Evolutionary conservation across 176 grass and related monocot species (phyloP), one percentile per base, ranked within the genome.

Genomic region (Pharus latifolius): DNA sequence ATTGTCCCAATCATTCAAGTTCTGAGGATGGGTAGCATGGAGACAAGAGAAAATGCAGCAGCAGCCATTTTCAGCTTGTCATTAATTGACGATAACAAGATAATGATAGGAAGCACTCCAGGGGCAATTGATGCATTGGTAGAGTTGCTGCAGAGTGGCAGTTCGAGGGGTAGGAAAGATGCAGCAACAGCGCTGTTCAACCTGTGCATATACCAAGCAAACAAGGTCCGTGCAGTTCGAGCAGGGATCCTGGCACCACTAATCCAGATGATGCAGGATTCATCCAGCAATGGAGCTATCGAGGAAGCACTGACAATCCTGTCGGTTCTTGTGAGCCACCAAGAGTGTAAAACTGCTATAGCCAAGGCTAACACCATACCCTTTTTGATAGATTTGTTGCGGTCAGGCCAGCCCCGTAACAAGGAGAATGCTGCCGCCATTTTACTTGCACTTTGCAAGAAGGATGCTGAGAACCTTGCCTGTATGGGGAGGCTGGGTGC

Each of bases 171-270:
- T 54, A 92, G 83, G 46, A 94, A 94, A 67, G 87, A 94, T 84
- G 90, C 95, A 56, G 90, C 95, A 20, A 94, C 95, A 11, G 95
- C 95, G 56, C 69, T 99, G 68, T 99, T 99, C 76, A 99, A 99
- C 76, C 57, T 91, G 8, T 99, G 95, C 81, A 99, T 94, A 61
- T 99, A 88, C 65, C 87, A 94, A 68, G 95, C 84, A 43, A 99
- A 99, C 80, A 94, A 99, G 72, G 69, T 92, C 18, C 82, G 90
- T 16, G 95, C 95, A 1, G 76, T 99, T 64, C 75, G 82, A 28
- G 82, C 90, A 54, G 96, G 96, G 52, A 91, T 99, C 56, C 68
- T 99, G 30, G 50, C 65, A 17, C 90, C 87, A 35, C 81, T 99
- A 37, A 78, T 95, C 45, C 67, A 78, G 29, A 99, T 99, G 84